phyloP scores from a whole-genome alignment of 2,329 filamentous ascomycete species.

The Scytalidium lignicola region DNA sequence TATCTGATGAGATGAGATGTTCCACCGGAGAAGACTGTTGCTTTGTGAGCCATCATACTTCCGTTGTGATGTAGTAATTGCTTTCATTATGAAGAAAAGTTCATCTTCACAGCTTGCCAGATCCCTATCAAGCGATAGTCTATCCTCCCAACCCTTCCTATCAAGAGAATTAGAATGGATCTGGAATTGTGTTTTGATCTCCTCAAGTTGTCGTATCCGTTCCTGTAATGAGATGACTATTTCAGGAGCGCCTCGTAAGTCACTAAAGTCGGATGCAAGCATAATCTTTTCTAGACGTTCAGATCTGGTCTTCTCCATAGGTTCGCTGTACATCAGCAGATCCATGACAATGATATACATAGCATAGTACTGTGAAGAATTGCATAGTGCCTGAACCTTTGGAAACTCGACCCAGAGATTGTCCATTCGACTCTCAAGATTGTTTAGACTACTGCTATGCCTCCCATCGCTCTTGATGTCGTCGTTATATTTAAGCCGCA shows the following conservation, averaged over 20 bases:
- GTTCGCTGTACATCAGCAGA: slow-evolving; percentile 91
- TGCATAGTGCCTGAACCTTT: slow-evolving; percentile 88
- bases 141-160: slow-evolving; percentile 85
- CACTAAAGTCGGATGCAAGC: slow-evolving; percentile 96
- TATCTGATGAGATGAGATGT: slow-evolving; percentile 89
- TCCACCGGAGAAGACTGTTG: slow-evolving; percentile 82
- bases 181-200: slow-evolving; percentile 96
- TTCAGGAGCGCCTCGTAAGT: slow-evolving; percentile 85
- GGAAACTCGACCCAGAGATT: slow-evolving; percentile 97
- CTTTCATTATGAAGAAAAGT: slow-evolving; percentile 99
- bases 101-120: slow-evolving; percentile 89
- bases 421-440: slow-evolving; percentile 77
- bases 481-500: slow-evolving; percentile 95
- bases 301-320: slow-evolving; percentile 91
- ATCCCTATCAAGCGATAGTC: slow-evolving; percentile 83
- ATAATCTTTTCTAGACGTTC: slow-evolving; percentile 98
- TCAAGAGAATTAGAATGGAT: slow-evolving; percentile 85
- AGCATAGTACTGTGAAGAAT: slow-evolving; percentile 95
- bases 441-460: slow-evolving; percentile 46
- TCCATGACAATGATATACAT: slow-evolving; percentile 98
- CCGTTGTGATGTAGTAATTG: slow-evolving; percentile 91
- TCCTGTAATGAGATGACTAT: slow-evolving; percentile 90
- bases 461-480: slow-evolving; percentile 69
- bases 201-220: slow-evolving; percentile 86
- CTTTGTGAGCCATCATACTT: slow-evolving; percentile 73